phyloP scores from a whole-genome alignment of 805 yeast species.

The Suhomyces prunicola region DNA sequence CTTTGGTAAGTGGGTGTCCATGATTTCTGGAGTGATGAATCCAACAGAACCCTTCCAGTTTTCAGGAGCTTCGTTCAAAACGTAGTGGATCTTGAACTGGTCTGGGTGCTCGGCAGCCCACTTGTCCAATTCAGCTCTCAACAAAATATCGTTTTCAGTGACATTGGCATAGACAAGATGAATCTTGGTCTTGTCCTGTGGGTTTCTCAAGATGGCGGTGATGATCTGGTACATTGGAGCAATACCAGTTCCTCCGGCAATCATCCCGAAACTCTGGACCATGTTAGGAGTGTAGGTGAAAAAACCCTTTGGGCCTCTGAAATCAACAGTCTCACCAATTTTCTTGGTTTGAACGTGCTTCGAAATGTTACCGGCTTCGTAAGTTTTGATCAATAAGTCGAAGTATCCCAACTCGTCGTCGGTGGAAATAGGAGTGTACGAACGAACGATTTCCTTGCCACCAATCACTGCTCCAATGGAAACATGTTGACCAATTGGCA shows the following conservation, averaged over 20 bases:
- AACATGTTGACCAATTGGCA: constrained; percentile 94
- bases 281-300: constrained; percentile 80
- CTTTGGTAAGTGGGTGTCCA: constrained; percentile 61
- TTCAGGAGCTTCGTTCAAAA: constrained; percentile 69
- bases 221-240: constrained; percentile 95
- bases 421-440: constrained; percentile 86
- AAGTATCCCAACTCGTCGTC: constrained; percentile 78
- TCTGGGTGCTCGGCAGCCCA: constrained; percentile 56
- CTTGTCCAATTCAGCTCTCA: constrained; percentile 74
- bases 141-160: constrained; percentile 72
- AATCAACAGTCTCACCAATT: constrained; percentile 74
- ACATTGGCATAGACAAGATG: constrained; percentile 79
- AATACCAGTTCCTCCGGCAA: constrained; percentile 96
- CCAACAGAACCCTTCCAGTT: constrained; percentile 79
- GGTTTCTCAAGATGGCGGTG: constrained; percentile 73
- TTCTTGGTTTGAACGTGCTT: constrained; percentile 65
- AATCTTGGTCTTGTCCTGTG: constrained; percentile 74
- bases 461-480: constrained; percentile 70
- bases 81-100: constrained; percentile 63
- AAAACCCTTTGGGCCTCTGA: constrained; percentile 89
- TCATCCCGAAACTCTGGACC: constrained; percentile 75
- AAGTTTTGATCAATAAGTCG: constrained; percentile 81
- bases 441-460: constrained; percentile 78
- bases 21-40: constrained; percentile 71
- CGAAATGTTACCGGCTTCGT: constrained; percentile 83